These are phyloP conservation scores for Pascua sp. DNA, from an alignment of 1,284 basidiomycete species.

Conservation along the genomic window DNA sequence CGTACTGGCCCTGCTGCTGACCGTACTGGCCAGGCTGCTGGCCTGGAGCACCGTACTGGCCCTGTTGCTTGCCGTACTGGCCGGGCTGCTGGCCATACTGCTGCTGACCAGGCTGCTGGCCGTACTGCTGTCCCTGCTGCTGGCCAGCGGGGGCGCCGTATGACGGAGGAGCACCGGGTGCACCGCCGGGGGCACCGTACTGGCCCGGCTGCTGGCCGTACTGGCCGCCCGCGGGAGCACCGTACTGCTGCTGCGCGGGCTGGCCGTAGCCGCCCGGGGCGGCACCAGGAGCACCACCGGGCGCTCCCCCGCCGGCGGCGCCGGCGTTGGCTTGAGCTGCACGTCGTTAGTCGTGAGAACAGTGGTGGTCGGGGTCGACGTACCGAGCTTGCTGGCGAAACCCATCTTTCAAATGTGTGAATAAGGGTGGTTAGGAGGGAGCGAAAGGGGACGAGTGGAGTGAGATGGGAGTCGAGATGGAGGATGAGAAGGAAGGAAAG, in stretches of 20 bases:
- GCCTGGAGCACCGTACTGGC: conserved; percentile 26
- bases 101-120: conserved; percentile 22
- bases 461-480: too few relatives aligned
- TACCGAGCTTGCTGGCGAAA: too few relatives aligned
- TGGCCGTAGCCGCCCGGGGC: not conserved
- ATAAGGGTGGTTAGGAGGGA: too few relatives aligned
- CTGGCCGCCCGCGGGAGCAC: not conserved
- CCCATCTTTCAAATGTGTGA: too few relatives aligned
- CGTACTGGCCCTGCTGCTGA: conserved; percentile 21
- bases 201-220: conserved; percentile 4
- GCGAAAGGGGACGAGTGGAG: too few relatives aligned
- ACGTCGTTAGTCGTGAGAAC: too few relatives aligned
- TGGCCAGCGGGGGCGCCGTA: conserved; percentile 19
- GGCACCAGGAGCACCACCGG: too few relatives aligned
- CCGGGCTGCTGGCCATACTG: conserved; percentile 36
- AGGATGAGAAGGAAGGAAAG: too few relatives aligned
- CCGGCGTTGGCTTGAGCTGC: too few relatives aligned
- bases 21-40: conserved; percentile 23
- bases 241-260: conserved; percentile 1
- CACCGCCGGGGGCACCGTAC: conserved; percentile 2
- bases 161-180: not conserved
- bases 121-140: conserved; percentile 12
- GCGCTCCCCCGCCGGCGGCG: too few relatives aligned
- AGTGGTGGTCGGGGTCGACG: too few relatives aligned
- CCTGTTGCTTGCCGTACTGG: conserved; percentile 20